Conservation (phyloP, 768 basidiomycete species). For the Phlebiopsis gigantea region DNA sequence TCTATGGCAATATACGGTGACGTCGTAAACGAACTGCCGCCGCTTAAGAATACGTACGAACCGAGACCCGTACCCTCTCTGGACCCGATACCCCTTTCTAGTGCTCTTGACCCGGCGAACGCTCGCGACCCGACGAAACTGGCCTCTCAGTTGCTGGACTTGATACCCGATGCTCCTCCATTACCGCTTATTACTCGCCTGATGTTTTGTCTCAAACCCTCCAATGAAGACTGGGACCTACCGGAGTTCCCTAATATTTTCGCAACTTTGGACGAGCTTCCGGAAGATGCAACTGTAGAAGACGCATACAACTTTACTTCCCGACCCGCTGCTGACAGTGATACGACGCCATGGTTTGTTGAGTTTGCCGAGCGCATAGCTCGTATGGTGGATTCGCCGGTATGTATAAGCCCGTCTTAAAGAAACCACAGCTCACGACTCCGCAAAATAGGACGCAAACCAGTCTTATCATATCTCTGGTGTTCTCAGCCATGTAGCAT, state of each 20-base stretch:
- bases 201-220: slow-evolving; percentile 76
- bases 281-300: slow-evolving; percentile 54
- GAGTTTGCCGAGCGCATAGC: slow-evolving; percentile 53
- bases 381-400: slow-evolving; percentile 53
- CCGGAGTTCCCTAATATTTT: slow-evolving; percentile 69
- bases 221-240: slow-evolving; percentile 75
- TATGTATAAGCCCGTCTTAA: slow-evolving; percentile 24
- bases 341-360: slow-evolving; percentile 42
- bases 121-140: slow-evolving; percentile 53
- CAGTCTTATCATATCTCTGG: slow-evolving; percentile 60
- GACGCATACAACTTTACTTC: slow-evolving; percentile 46
- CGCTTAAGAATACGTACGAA: slow-evolving; percentile 34
- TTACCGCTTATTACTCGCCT: slow-evolving; percentile 62
- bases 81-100: slow-evolving; percentile 36
- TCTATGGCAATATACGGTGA: slow-evolving; percentile 62
- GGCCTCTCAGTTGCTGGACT: slow-evolving; percentile 53
- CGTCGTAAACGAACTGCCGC: slow-evolving; percentile 40
- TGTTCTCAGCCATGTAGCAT: slow-evolving; percentile 57
- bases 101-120: slow-evolving; percentile 56
- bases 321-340: slow-evolving; percentile 56
- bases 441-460: slow-evolving; percentile 36
- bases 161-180: slow-evolving; percentile 59
- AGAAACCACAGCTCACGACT: neutral
- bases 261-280: slow-evolving; percentile 49
- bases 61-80: slow-evolving; percentile 33